phyloP scores from a whole-genome alignment of 2,329 filamentous ascomycete genomes.

The Ophiostoma ulmi region DNA sequence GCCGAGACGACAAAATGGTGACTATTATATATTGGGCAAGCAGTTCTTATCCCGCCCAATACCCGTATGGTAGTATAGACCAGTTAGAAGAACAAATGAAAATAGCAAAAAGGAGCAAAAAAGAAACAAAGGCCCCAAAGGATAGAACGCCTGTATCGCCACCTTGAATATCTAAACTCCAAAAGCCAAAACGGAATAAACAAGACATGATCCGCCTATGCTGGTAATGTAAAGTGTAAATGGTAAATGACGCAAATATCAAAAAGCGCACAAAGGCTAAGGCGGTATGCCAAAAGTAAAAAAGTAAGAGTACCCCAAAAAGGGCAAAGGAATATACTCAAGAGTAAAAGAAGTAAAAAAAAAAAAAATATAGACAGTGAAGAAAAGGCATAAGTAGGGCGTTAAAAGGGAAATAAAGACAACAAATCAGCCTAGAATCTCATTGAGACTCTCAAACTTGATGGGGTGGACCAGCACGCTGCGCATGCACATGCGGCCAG shows the following conservation, averaged over 20 bases:
- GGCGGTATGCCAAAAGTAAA: neutral
- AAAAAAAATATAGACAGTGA: slow-evolving; percentile 9
- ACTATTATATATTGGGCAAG: slow-evolving; percentile 20
- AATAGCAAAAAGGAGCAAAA: neutral
- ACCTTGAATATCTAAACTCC: neutral
- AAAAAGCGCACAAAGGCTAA: slow-evolving; percentile 11
- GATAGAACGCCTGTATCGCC: slow-evolving; percentile 19
- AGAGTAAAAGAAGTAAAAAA: slow-evolving; percentile 30
- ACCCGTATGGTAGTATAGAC: slow-evolving; percentile 18
- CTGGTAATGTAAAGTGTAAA: slow-evolving; percentile 17
- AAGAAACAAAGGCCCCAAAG: slow-evolving; percentile 1
- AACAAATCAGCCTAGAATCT: slow-evolving; percentile 19
- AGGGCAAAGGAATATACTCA: neutral
- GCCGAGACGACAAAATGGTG: slow-evolving; percentile 1
- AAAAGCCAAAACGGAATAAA: slow-evolving; percentile 17
- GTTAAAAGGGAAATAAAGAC: slow-evolving; percentile 31
- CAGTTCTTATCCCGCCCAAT: slow-evolving; percentile 19
- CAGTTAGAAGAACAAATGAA: neutral
- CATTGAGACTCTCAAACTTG: slow-evolving; percentile 54
- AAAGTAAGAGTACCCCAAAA: neutral
- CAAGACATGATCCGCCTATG: slow-evolving; percentile 17
- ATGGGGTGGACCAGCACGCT: slow-evolving; percentile 79
- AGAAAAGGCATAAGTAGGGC: slow-evolving; percentile 31
- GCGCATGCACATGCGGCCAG: slow-evolving; percentile 70
- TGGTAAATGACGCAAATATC: slow-evolving; percentile 12